phyloP scores from a whole-genome alignment of 768 basidiomycete genomes.

The Calocybe indica region DNA sequence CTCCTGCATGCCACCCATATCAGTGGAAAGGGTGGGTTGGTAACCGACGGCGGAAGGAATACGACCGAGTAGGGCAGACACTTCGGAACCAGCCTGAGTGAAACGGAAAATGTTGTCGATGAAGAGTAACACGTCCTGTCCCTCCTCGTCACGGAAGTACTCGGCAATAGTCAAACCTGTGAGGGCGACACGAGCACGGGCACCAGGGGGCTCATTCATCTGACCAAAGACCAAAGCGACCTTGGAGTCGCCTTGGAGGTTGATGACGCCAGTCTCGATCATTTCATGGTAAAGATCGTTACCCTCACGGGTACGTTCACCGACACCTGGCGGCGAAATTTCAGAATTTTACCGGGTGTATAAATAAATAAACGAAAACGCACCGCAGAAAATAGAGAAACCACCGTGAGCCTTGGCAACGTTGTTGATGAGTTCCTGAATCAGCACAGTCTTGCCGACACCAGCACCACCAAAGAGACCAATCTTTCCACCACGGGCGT shows the following conservation, averaged over 20 bases:
- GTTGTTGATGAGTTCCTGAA: conserved; percentile 99
- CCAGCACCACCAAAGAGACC: conserved; percentile 99
- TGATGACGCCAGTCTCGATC: conserved; percentile 99
- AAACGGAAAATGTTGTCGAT: conserved; percentile 99
- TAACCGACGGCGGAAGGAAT: conserved; percentile 99
- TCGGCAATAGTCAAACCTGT: conserved; percentile 99
- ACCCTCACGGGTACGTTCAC: conserved; percentile 99
- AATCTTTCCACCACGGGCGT: conserved; percentile 99
- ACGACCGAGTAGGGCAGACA: conserved; percentile 99
- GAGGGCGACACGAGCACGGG: conserved; percentile 99
- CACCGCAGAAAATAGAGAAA: conserved; percentile 99
- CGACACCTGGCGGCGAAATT: conserved; percentile 66
- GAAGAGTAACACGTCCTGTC: conserved; percentile 99
- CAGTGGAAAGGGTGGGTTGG: conserved; percentile 98
- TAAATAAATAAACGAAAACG: conserved; percentile 15
- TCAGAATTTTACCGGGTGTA: conserved; percentile 1
- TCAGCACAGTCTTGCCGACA: conserved; percentile 99
- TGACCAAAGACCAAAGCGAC: conserved; percentile 99
- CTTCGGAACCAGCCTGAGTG: conserved; percentile 99
- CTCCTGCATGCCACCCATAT: conserved; percentile 99
- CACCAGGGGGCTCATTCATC: conserved; percentile 99
- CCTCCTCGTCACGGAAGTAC: conserved; percentile 99
- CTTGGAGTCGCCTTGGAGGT: conserved; percentile 99
- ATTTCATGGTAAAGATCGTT: conserved; percentile 99
- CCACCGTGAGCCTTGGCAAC: conserved; percentile 99